Conservation (phyloP, 2,329 filamentous ascomycete genomes). For the Hymenotorrendiella dingleyae region DNA sequence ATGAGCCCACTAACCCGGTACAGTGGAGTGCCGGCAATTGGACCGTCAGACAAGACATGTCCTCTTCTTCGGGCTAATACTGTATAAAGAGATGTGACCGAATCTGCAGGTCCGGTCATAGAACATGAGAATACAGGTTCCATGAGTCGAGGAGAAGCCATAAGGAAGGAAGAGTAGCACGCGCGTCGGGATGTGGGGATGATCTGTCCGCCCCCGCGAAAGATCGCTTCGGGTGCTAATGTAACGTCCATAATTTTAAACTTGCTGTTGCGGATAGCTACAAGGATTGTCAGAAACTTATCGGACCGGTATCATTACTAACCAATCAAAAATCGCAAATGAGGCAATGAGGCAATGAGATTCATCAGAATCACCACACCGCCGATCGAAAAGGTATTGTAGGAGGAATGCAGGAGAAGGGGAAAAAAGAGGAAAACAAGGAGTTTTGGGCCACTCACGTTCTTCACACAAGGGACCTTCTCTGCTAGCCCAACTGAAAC, state of each 20-base stretch:
- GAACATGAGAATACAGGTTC: conserved; percentile 90
- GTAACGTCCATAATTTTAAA: conserved; percentile 92
- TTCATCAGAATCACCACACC: conserved; percentile 5
- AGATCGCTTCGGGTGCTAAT: conserved; percentile 85
- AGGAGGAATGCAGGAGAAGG: conserved; percentile 8
- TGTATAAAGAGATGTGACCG: conserved; percentile 84
- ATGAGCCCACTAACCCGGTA: conserved; percentile 88
- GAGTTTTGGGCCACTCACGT: conserved; percentile 52
- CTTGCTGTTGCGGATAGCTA: conserved; percentile 93
- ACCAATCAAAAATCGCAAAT: background rate
- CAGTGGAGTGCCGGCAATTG: conserved; percentile 87
- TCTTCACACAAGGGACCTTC: conserved; percentile 98
- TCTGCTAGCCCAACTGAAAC: conserved; percentile 92
- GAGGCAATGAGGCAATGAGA: no score
- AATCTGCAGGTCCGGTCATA: conserved; percentile 87
- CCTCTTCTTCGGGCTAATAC: conserved; percentile 82
- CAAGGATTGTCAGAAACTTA: conserved; percentile 28
- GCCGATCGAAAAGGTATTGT: no score
- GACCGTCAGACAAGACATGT: conserved; percentile 89
- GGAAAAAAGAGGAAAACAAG: conserved; percentile 5
- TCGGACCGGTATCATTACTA: conserved; percentile 11
- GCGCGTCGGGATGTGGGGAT: conserved; percentile 91
- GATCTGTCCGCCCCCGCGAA: conserved; percentile 91
- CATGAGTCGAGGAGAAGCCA: conserved; percentile 95
- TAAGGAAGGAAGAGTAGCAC: conserved; percentile 93